phyloP scores from a whole-genome alignment of 106 monocot species.

The Xerophyta viscosa region DNA sequence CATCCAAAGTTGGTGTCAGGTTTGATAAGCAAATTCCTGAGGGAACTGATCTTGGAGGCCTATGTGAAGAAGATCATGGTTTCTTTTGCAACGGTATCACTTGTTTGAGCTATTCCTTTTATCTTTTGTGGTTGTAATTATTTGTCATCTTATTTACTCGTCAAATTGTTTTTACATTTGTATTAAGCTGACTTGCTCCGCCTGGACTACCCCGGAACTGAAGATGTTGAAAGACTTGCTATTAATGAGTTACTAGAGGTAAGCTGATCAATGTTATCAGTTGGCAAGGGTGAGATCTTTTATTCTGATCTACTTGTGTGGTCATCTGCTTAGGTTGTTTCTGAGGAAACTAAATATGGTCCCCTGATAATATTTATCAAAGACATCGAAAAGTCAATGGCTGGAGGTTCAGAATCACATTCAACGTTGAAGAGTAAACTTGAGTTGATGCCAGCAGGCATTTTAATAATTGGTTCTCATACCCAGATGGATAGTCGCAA shows the following conservation, averaged over 20 bases:
- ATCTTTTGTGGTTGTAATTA: neutral
- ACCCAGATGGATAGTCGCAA: conserved; percentile 81
- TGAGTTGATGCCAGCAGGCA: conserved; percentile 67
- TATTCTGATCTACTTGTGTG: conserved; percentile 1
- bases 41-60: conserved; percentile 90
- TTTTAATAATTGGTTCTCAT: conserved; percentile 83
- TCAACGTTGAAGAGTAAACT: conserved; percentile 54
- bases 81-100: conserved; percentile 81
- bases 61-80: conserved; percentile 96
- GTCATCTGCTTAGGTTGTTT: conserved; percentile 43
- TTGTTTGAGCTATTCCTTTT: neutral
- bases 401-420: conserved; percentile 63
- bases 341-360: conserved; percentile 79
- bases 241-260: conserved; percentile 81
- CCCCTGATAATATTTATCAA: conserved; percentile 73
- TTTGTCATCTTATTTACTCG: neutral
- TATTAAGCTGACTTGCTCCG: conserved; percentile 64
- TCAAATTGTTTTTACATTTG: neutral
- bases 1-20: conserved; percentile 91
- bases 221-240: conserved; percentile 78
- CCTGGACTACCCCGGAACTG: conserved; percentile 53
- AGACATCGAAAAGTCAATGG: conserved; percentile 81
- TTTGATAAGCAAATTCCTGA: conserved; percentile 86
- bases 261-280: neutral
- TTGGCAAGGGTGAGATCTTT: neutral